Conservation (phyloP, 805 yeast species). For the Groenewaldozyma tartarivorans region DNA sequence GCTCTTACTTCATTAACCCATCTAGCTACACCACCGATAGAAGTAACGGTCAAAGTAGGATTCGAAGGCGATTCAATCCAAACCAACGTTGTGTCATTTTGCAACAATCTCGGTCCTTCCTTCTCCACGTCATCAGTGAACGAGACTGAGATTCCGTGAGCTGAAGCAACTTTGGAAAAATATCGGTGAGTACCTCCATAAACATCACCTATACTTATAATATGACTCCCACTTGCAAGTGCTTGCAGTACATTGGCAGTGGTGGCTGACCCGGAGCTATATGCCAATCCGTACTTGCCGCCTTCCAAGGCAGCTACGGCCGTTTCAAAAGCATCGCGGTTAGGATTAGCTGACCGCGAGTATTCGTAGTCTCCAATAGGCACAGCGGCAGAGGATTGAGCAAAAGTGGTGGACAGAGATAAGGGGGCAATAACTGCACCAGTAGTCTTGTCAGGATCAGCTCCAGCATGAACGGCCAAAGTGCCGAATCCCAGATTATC, state of each 20-base stretch:
- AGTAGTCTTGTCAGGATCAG: conserved; percentile 57
- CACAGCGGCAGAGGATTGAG: conserved; percentile 65
- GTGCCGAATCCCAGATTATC: conserved; percentile 52
- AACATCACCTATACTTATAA: conserved; percentile 73
- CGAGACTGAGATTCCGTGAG: conserved; percentile 63
- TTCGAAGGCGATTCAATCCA: conserved; percentile 89
- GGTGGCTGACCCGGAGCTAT: conserved; percentile 79
- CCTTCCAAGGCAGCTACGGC: conserved; percentile 74
- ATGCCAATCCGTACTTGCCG: conserved; percentile 59
- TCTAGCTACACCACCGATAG: conserved; percentile 51
- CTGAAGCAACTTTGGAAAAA: conserved; percentile 73
- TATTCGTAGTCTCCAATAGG: conserved; percentile 77
- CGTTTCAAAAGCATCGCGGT: conserved; percentile 69
- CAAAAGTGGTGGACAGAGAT: conserved; percentile 76
- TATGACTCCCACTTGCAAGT: conserved; percentile 62
- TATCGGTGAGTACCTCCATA: conserved; percentile 91
- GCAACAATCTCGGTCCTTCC: conserved; percentile 49
- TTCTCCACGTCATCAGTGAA: conserved; percentile 56
- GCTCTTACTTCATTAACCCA: conserved; percentile 39
- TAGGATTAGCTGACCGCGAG: conserved; percentile 80
- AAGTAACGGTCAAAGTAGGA: conserved; percentile 76
- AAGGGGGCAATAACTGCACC: conserved; percentile 86
- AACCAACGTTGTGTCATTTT: conserved; percentile 58
- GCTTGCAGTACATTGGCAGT: conserved; percentile 71
- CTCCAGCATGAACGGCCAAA: conserved; percentile 76